Evolutionary conservation across 2,329 filamentous ascomycete species (phyloP).

Genomic region (Verticillium zaregamsianum): DNA sequence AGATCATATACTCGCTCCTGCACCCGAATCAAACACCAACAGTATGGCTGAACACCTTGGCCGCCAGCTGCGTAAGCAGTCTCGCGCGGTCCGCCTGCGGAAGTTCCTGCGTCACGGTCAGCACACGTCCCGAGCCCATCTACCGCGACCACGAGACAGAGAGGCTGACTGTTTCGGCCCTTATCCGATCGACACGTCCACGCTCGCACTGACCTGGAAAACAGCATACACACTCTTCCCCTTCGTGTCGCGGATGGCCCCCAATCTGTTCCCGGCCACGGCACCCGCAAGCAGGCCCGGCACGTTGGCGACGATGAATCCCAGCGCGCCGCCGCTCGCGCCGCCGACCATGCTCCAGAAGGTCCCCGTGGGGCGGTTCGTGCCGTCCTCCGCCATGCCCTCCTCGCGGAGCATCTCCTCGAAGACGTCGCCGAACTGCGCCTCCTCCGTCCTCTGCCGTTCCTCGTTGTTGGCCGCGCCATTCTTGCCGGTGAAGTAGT

Average conservation of each 20-base stretch:
- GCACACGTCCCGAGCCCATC: neutral
- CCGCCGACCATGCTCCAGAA: slow-evolving; percentile 90
- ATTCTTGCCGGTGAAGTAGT: slow-evolving; percentile 45
- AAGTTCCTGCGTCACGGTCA: slow-evolving; percentile 55
- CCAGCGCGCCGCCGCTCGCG: slow-evolving; percentile 80
- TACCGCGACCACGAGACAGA: neutral
- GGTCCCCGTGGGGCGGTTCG: slow-evolving; percentile 57
- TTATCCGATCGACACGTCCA: slow-evolving; percentile 9
- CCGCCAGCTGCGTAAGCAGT: slow-evolving; percentile 78
- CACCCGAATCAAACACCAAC: slow-evolving; percentile 46
- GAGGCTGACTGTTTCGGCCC: slow-evolving; percentile 5
- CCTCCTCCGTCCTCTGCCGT: slow-evolving; percentile 58
- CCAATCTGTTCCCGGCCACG: slow-evolving; percentile 88
- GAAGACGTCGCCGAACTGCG: slow-evolving; percentile 85
- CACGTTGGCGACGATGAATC: slow-evolving; percentile 92
- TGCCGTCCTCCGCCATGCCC: slow-evolving; percentile 69
- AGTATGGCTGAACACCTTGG: slow-evolving; percentile 79
- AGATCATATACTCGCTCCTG: neutral
- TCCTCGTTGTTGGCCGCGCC: slow-evolving; percentile 30
- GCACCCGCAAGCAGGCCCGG: slow-evolving; percentile 85
- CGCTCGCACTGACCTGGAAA: slow-evolving; percentile 52
- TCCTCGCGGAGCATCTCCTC: slow-evolving; percentile 88
- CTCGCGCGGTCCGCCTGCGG: slow-evolving; percentile 77
- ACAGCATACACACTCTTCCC: slow-evolving; percentile 95
- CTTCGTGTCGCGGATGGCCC: slow-evolving; percentile 80